Conservation (phyloP, 257 asterid genomes). For the Solanum ossicruentum region DNA sequence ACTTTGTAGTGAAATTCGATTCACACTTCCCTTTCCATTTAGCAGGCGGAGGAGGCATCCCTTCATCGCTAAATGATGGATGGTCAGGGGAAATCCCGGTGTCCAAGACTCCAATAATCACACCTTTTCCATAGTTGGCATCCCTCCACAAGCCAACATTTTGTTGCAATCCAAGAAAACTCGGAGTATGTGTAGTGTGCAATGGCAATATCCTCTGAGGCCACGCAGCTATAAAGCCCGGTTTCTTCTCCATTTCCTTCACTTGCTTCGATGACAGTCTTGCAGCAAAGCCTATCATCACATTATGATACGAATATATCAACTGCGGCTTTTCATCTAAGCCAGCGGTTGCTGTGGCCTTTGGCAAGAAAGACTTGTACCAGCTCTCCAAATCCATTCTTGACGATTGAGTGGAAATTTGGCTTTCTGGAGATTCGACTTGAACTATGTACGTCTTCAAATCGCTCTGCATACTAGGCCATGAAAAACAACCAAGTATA, state of each 20-base stretch:
- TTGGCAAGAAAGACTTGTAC: not conserved
- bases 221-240: not conserved
- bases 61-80: not conserved
- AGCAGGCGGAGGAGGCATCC: not conserved
- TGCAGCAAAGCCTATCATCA: not conserved
- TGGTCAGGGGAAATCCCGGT: not conserved
- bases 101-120: not conserved
- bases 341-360: not conserved
- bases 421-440: not conserved
- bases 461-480: not conserved
- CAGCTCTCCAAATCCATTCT: not conserved
- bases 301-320: not conserved
- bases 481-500: not conserved
- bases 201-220: not conserved
- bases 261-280: not conserved
- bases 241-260: not conserved
- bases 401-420: not conserved
- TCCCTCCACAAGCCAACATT: not conserved
- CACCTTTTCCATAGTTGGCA: not conserved
- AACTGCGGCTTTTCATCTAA: not conserved
- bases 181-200: not conserved
- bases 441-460: not conserved
- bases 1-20: not conserved
- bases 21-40: not conserved
- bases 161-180: not conserved